Base-by-base conservation (phyloP, 495 filamentous ascomycete genomes). In the Talaromyces stipitatus region DNA sequence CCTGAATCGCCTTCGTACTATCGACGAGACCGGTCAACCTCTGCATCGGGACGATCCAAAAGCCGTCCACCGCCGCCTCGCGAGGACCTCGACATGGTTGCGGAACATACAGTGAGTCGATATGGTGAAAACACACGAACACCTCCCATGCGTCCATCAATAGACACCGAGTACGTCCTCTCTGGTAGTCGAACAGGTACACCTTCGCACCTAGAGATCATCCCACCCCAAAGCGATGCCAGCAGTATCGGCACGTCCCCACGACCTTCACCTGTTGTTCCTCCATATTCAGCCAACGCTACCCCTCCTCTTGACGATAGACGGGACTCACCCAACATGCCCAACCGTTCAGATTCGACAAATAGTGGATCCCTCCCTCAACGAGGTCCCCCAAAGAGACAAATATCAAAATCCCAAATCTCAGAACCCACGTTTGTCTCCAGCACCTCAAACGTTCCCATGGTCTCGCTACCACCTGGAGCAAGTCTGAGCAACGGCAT, bases 361-460 rank as follows among this genome's bases (percentile, higher is more conserved):
- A 30, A 67, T 27, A 32, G 63, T 9, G 51, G 60, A 28, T 54
- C 68, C 27, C 12, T 62, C 20, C 62, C 68, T 22, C 66, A 75
- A 58, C 67, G 68, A 16, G 56, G 59, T 54, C 69, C 72, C 22
- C 75, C 68, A 55, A 94, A 90, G 74, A 82, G 82, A 33, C 74
- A 80, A 0, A 74, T 94, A 48, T 85, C 83, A 62, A 91, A 92
- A 64, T 73, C 78, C 30, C 82, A 87, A 26, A 95, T 96, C 36
- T 92, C 89, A 2, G 91, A 94, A 60, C 91, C 91, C 0, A 88
- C 80, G 0, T 87, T 95, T 56, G 69, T 92, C n/a, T 88, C 82
- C 30, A 82, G 79, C 20, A 94, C 89, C 8, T 90, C 85, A 9
- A 85, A 84, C 43, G 80, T 94, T 14, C 82, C 85, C 3, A 84